Conservation (phyloP, 1,139 yeast species). For the Pichia sp. region DNA sequence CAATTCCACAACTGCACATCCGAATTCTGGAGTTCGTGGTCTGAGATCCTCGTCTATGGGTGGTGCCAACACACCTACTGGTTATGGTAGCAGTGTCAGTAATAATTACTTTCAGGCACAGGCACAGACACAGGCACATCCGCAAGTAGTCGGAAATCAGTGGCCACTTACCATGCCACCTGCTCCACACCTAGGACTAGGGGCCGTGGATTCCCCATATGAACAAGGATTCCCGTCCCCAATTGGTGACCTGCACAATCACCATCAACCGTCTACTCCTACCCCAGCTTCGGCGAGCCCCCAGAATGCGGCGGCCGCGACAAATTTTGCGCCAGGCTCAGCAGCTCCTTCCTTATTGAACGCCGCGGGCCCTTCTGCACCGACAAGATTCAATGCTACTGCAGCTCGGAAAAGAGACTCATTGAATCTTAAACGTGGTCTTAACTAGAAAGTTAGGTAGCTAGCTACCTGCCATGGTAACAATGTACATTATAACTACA, state of each 20-base stretch:
- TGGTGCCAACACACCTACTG: too few relatives aligned
- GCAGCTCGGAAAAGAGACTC: conserved; percentile 33
- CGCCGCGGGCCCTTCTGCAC: conserved; percentile 8
- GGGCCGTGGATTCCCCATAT: conserved; percentile 9
- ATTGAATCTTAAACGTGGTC: conserved; percentile 29
- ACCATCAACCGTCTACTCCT: too few relatives aligned
- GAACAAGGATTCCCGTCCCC: conserved; percentile 2
- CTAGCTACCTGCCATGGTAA: too few relatives aligned
- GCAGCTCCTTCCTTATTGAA: not conserved
- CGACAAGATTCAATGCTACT: conserved; percentile 27
- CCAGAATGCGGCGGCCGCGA: not conserved
- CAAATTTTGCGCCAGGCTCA: conserved; percentile 1
- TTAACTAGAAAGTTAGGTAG: not conserved
- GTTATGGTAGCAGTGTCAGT: too few relatives aligned
- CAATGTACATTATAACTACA: too few relatives aligned
- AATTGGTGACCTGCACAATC: not conserved
- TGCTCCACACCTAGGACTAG: not conserved
- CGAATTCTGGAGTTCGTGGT: too few relatives aligned
- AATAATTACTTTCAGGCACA: too few relatives aligned
- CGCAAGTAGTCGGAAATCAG: not conserved
- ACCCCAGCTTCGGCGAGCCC: not conserved
- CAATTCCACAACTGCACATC: too few relatives aligned
- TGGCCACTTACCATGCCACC: not conserved
- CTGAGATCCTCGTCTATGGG: too few relatives aligned
- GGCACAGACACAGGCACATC: not conserved